Evolutionary conservation across 768 basidiomycete genomes (phyloP).

Genomic region (Boletus rubropictus): DNA sequence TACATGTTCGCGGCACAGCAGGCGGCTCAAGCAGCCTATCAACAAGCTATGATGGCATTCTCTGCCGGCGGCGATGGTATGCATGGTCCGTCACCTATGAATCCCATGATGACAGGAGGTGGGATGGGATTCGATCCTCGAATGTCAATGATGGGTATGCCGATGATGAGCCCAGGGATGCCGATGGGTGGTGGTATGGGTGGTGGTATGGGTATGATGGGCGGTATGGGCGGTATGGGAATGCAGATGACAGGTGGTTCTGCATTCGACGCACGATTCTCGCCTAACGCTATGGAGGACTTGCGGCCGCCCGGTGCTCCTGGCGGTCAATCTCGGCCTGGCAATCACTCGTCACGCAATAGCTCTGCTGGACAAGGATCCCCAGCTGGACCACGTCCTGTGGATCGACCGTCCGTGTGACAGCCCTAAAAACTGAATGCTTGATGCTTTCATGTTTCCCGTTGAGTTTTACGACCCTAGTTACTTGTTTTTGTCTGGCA

Average conservation of each 20-base stretch:
- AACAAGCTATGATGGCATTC: conserved; percentile 82
- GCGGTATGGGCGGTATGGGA: conserved; percentile 37
- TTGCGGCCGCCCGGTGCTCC: conserved; percentile 25
- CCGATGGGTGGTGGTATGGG: conserved; percentile 39
- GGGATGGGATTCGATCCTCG: conserved; percentile 63
- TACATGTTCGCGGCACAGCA: conserved; percentile 85
- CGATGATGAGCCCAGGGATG: conserved; percentile 51
- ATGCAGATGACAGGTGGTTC: conserved; percentile 63
- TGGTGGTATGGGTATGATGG: conserved; percentile 38
- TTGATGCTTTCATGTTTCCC: conserved; percentile 1
- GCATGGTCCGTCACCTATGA: conserved; percentile 34
- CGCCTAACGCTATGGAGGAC: conserved; percentile 32
- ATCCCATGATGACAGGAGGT: conserved; percentile 54
- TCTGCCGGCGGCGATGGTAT: conserved; percentile 66
- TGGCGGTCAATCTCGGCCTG: conserved; percentile 26
- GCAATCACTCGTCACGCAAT: conserved; percentile 38
- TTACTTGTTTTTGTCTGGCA: conserved; percentile 13
- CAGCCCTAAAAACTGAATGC: conserved; percentile 23
- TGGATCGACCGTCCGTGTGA: conserved; percentile 26
- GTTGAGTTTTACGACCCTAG: conserved; percentile 10
- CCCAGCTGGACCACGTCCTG: conserved; percentile 36
- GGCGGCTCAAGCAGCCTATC: conserved; percentile 77
- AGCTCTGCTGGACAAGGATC: conserved; percentile 52
- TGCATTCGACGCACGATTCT: conserved; percentile 53
- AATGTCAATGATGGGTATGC: conserved; percentile 79